Conservation (phyloP, 352 stramenopile species). For the Pythium aquatile region DNA sequence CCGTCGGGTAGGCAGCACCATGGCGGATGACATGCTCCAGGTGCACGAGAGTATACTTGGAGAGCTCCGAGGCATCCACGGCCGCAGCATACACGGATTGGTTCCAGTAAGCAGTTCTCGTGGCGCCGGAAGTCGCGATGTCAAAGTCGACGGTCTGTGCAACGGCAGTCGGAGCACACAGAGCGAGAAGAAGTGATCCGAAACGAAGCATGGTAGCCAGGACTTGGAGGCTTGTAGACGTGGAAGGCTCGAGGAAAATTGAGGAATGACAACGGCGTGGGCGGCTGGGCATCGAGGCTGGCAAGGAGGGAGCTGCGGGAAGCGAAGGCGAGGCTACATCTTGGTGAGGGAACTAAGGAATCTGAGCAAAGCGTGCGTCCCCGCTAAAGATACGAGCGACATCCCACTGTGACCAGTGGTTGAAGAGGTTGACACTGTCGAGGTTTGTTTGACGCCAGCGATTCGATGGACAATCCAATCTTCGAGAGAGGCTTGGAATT, state of each 20-base stretch:
- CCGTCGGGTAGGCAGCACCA: conserved; percentile 41
- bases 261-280: neutral
- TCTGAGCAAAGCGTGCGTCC: neutral
- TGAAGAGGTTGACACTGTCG: neutral
- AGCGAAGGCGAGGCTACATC: neutral
- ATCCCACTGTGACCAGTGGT: neutral
- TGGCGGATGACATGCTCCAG: conserved; percentile 18
- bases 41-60: conserved; percentile 14
- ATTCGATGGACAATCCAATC: neutral
- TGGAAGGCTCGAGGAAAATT: neutral
- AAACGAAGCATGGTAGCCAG: neutral
- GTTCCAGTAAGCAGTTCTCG: conserved; percentile 20
- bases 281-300: neutral
- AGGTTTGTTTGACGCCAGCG: neutral
- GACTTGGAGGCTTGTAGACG: neutral
- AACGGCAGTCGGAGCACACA: neutral
- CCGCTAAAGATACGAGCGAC: neutral
- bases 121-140: conserved; percentile 5
- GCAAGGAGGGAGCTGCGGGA: neutral
- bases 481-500: no score
- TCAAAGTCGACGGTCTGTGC: conserved; percentile 7
- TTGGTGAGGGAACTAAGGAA: neutral
- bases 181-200: neutral
- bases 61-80: neutral
- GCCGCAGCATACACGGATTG: neutral